phyloP scores from a whole-genome alignment of 225 moss, liverwort and hornwort species.

The Ulota crispa region DNA sequence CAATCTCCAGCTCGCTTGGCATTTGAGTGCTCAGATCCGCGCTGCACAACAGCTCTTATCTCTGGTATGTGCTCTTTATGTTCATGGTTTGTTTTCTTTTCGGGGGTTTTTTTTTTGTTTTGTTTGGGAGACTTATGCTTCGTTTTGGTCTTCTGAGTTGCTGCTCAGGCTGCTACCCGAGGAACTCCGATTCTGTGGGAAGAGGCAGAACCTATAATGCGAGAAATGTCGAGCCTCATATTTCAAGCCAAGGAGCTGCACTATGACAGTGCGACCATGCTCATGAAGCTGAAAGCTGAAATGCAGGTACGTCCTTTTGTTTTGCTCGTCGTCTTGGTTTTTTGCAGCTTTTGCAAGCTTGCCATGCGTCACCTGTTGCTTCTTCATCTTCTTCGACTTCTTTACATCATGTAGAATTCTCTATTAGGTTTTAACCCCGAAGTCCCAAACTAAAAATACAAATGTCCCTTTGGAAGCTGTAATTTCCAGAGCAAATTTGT shows the following conservation, averaged over 20 bases:
- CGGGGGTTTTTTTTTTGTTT: neutral
- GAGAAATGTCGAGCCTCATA: constrained; percentile 70
- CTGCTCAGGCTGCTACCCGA: constrained; percentile 65
- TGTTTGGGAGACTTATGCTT: neutral
- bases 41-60: constrained; percentile 81
- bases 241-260: constrained; percentile 92
- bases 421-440: neutral
- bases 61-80: constrained; percentile 32
- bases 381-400: neutral
- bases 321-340: neutral
- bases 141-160: constrained; percentile 3
- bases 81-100: neutral
- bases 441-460: neutral
- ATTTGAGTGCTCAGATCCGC: constrained; percentile 93
- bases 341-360: neutral
- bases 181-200: constrained; percentile 58
- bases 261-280: constrained; percentile 99
- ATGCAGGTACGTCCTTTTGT: constrained; percentile 52
- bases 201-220: constrained; percentile 85
- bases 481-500: neutral
- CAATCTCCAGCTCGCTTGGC: constrained; percentile 89
- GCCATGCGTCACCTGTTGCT: neutral
- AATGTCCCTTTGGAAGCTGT: neutral
- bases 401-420: neutral
- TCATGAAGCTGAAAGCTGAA: constrained; percentile 97